Base-by-base conservation (phyloP, 1,139 yeast genomes). In the Hyphopichia wangnamkhiaoensis region DNA sequence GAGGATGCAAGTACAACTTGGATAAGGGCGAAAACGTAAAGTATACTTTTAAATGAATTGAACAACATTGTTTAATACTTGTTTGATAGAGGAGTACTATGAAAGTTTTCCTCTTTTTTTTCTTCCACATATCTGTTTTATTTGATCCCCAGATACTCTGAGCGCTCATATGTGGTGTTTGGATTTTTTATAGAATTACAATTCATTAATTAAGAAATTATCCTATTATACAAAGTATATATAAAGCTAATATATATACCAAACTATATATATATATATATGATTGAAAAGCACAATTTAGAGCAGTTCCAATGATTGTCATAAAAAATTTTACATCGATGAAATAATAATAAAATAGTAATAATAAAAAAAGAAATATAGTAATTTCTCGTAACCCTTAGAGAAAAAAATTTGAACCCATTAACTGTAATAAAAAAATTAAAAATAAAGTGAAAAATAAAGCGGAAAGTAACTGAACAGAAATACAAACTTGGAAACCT, bases 221-320 rank as follows among this genome's bases (percentile, higher is more conserved):
- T 29, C 12, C 57, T 54, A 54, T 53, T 47, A 46, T 54, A 50
- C 58, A 54, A 21, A 21, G 24, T 21, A 21, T 45, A 53, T 53
- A 53, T 54, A 53, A 48, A 50, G 44, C 26, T 20, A 16, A 15
- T 18, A 33, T 33, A 34, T 27, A 34, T 27, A 34, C 35, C 25
- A 31, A 5, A 17, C 9, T 19, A 18, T 17, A 31, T 21, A 21
- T 7, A 21, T 10, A 7, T 7, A 21, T 21, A 21, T 7, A 21
- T 21, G 10, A 21, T 21, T 21, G 24, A 21, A 21, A 10, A 21
- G 24, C 24, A 7, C 10, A 7, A 21, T 21, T 7, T 7, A 21
- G 24, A n/a, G n/a, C n/a, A n/a, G n/a, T n/a, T 21, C 24, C 10
- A 7, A 7, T 7, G 24, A 21, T 7, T 21, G 24, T 21, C 24